These are phyloP conservation scores for Pilaira anomala DNA, from an alignment of 192 early-diverging fungal genomes.

Conservation along the genomic window DNA sequence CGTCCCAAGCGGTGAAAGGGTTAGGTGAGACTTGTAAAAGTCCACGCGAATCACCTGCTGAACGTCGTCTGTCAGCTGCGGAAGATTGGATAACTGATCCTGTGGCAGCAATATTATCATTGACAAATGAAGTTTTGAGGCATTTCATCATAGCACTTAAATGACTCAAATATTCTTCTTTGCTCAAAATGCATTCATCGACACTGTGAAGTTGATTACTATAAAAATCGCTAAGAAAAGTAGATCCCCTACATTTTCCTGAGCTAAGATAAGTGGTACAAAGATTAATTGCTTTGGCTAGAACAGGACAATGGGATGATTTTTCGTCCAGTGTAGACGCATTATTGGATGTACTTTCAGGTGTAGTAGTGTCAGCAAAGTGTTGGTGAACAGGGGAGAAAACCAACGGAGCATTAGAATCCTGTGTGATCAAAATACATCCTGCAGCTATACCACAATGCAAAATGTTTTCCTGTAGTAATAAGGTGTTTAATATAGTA, in stretches of 20 bases:
- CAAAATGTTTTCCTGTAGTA: constrained; percentile 38
- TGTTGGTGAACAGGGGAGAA: background rate
- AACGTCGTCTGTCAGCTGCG: constrained; percentile 8
- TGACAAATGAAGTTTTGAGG: background rate
- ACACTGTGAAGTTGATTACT: constrained; percentile 27
- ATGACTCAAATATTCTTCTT: constrained; percentile 48
- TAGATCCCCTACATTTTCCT: constrained; percentile 17
- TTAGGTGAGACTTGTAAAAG: constrained; percentile 25
- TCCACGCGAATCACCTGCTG: constrained; percentile 18
- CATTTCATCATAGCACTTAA: constrained; percentile 43
- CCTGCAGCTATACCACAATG: constrained; percentile 37
- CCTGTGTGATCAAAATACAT: constrained; percentile 28
- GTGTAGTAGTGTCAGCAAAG: background rate
- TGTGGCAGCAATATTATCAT: background rate
- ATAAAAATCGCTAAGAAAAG: constrained; percentile 43
- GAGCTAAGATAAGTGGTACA: constrained; percentile 26
- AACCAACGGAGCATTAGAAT: constrained; percentile 15
- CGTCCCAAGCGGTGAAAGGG: constrained; percentile 10
- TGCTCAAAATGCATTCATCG: constrained; percentile 37
- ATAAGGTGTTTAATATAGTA: constrained; percentile 30
- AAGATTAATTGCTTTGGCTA: constrained; percentile 16
- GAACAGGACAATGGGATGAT: background rate
- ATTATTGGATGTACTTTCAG: constrained; percentile 6
- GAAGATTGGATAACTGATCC: background rate
- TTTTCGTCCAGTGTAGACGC: background rate